Conservation (phyloP, 495 filamentous ascomycete genomes). For the Amphirosellinia nigrospora region DNA sequence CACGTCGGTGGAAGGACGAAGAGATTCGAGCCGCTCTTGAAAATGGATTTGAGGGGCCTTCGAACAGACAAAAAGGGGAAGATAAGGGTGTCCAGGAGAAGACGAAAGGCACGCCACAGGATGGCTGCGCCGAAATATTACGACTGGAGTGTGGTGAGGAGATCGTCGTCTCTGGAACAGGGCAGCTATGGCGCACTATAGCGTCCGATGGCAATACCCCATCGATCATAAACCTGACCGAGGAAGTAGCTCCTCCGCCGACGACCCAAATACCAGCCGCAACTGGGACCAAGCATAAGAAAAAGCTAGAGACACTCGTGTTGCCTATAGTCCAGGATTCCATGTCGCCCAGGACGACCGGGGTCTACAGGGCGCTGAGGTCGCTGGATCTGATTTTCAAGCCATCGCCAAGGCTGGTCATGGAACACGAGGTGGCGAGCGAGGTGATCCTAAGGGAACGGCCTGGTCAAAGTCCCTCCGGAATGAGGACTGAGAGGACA, state of each 20-base stretch:
- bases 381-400: slow-evolving; percentile 18
- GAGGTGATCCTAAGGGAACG: background rate
- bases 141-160: slow-evolving; percentile 42
- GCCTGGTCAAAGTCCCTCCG: background rate
- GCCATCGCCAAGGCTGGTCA: slow-evolving; percentile 21
- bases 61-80: slow-evolving; percentile 3
- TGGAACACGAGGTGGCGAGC: slow-evolving; percentile 10
- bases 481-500: background rate
- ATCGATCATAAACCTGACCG: background rate
- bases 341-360: slow-evolving; percentile 21
- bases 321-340: slow-evolving; percentile 21
- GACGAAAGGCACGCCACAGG: slow-evolving; percentile 21
- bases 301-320: background rate
- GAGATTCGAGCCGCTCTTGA: slow-evolving; percentile 49
- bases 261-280: background rate
- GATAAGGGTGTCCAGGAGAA: slow-evolving; percentile 24
- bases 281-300: background rate
- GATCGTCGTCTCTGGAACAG: slow-evolving; percentile 38
- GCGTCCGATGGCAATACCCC: slow-evolving; percentile 1
- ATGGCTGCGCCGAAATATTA: slow-evolving; percentile 37
- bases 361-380: slow-evolving; percentile 9
- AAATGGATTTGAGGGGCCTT: background rate
- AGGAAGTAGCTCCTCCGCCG: background rate
- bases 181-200: slow-evolving; percentile 30
- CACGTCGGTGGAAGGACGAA: slow-evolving; percentile 48